These are phyloP conservation scores for Phytophthora podocarpi DNA, from an alignment of 352 stramenopile species.

Conservation along the genomic window DNA sequence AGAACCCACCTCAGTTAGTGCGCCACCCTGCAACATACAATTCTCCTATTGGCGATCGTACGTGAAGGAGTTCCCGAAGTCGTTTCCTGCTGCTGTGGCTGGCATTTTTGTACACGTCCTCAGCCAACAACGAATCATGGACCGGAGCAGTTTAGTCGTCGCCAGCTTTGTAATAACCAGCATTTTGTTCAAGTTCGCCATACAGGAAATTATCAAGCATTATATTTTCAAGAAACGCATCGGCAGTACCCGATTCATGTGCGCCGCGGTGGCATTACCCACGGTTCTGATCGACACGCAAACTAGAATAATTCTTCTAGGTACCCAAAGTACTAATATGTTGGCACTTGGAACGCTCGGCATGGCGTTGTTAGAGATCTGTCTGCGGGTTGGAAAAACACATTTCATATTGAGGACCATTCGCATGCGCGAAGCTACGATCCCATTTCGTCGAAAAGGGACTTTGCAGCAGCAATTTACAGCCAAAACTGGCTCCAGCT, in stretches of 20 bases:
- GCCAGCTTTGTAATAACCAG: conserved; percentile 25
- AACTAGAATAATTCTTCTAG: conserved; percentile 40
- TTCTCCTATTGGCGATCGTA: conserved; percentile 19
- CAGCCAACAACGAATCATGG: conserved; percentile 13
- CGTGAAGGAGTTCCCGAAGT: conserved; percentile 15
- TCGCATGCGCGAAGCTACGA: conserved; percentile 4
- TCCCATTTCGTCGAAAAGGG: background rate
- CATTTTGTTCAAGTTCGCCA: conserved; percentile 34
- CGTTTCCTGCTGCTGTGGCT: conserved; percentile 18
- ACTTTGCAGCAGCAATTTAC: background rate
- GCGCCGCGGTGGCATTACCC: conserved; percentile 34
- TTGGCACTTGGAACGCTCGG: conserved; percentile 25
- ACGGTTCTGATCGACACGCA: conserved; percentile 52
- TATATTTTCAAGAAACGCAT: conserved; percentile 30
- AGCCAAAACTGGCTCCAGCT: background rate
- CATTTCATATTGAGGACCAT: conserved; percentile 19
- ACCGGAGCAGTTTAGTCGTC: conserved; percentile 1
- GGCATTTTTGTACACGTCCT: conserved; percentile 32
- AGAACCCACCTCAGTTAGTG: too few species aligned
- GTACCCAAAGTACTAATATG: conserved; percentile 19
- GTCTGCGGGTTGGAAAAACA: conserved; percentile 27
- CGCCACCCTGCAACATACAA: too few species aligned
- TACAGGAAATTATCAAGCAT: conserved; percentile 40
- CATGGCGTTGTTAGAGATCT: conserved; percentile 42
- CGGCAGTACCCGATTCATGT: conserved; percentile 40